Evolutionary conservation across 345 rosid species (phyloP).

Genomic region (Salix suchowensis): DNA sequence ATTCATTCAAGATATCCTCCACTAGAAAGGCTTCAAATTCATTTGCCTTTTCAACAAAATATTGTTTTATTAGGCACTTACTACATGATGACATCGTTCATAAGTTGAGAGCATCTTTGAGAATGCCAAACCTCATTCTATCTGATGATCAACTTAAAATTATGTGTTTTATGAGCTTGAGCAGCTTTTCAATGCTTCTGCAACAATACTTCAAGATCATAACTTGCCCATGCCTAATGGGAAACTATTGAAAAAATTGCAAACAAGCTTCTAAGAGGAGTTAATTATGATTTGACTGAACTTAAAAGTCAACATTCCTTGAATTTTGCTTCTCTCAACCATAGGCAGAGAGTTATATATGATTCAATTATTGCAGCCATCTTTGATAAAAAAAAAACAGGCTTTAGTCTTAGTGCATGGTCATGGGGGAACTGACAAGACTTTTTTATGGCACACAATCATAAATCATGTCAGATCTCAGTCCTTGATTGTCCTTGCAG

Average conservation of each 20-base stretch:
- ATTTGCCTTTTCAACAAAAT: background rate
- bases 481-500: background rate
- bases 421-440: slow-evolving; percentile 6
- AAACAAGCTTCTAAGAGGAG: background rate
- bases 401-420: background rate
- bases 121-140: background rate
- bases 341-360: background rate
- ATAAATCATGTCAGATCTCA: background rate
- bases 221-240: background rate
- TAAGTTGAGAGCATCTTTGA: background rate
- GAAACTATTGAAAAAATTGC: background rate
- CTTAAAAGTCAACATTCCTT: background rate
- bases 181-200: background rate
- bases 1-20: background rate
- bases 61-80: background rate
- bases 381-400: background rate
- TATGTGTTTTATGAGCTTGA: background rate
- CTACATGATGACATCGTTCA: background rate
- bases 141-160: background rate
- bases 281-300: background rate
- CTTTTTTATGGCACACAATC: background rate
- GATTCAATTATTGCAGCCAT: background rate
- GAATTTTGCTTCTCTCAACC: background rate
- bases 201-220: background rate
- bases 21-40: background rate